These are phyloP conservation scores for Rubroboletus pulcherrimus DNA, from an alignment of 768 basidiomycete genomes.

Conservation along the genomic window DNA sequence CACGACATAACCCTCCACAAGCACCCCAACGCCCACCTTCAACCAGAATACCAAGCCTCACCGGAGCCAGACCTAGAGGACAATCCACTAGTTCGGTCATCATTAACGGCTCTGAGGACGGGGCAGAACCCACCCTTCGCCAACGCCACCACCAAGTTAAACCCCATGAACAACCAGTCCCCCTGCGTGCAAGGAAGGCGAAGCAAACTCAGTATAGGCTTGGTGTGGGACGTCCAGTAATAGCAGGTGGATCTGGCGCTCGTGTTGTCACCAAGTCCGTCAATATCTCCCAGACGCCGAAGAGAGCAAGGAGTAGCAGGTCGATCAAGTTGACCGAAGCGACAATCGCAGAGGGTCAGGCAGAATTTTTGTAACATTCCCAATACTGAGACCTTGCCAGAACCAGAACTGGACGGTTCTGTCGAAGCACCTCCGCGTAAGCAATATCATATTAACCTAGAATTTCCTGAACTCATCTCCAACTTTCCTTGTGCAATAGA, in stretches of 20 bases:
- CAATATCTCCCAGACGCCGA: slow-evolving; percentile 44
- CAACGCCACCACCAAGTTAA: slow-evolving; percentile 17
- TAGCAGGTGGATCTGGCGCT: slow-evolving; percentile 64
- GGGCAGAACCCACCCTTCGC: slow-evolving; percentile 29
- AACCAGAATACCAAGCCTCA: slow-evolving; percentile 30
- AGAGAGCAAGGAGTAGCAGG: slow-evolving; percentile 48
- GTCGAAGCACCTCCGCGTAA: slow-evolving; percentile 10
- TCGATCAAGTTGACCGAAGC: slow-evolving; percentile 49
- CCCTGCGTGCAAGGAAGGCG: slow-evolving; percentile 57
- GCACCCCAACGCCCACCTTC: slow-evolving; percentile 30
- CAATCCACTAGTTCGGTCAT: slow-evolving; percentile 35
- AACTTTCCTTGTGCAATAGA: slow-evolving; percentile 1
- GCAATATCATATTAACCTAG: background rate
- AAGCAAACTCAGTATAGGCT: slow-evolving; percentile 67
- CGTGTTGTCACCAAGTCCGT: slow-evolving; percentile 60
- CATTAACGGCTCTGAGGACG: slow-evolving; percentile 43
- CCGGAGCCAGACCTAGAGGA: slow-evolving; percentile 26
- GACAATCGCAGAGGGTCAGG: slow-evolving; percentile 53
- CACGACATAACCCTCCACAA: slow-evolving; percentile 19
- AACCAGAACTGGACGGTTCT: slow-evolving; percentile 23
- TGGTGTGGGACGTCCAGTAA: slow-evolving; percentile 67
- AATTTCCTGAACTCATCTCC: background rate
- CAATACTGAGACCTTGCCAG: slow-evolving; percentile 18
- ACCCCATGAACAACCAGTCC: slow-evolving; percentile 18
- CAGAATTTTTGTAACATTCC: background rate